Evolutionary conservation across 2,329 filamentous ascomycete species (phyloP).

Genomic region (Aureobasidium pullulans): DNA sequence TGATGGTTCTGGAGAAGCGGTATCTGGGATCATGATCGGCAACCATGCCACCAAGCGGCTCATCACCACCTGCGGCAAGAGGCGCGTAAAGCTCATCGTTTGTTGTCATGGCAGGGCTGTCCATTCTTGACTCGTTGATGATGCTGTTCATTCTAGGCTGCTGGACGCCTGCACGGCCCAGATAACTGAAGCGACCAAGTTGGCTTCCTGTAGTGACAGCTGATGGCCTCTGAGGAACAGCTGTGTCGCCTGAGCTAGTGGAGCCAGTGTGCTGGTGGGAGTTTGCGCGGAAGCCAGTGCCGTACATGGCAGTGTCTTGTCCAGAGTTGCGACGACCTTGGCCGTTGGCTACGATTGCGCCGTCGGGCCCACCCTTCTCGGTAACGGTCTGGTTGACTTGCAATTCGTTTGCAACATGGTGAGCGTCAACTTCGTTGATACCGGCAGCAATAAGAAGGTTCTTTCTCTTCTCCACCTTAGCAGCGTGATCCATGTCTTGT

Average conservation of each 20-base stretch:
- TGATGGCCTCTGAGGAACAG: constrained; percentile 12
- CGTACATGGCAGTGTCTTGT: constrained; percentile 16
- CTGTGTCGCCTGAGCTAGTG: constrained; percentile 14
- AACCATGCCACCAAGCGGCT: constrained; percentile 15
- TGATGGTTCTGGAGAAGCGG: constrained; percentile 17
- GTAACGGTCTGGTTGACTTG: background rate
- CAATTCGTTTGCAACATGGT: constrained; percentile 17
- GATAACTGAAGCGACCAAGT: constrained; percentile 15
- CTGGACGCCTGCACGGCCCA: background rate
- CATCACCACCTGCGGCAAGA: constrained; percentile 9
- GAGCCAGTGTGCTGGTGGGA: constrained; percentile 12
- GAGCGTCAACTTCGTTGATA: constrained; percentile 18
- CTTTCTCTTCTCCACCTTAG: constrained; percentile 17
- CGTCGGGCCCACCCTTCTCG: constrained; percentile 10
- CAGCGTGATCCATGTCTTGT: constrained; percentile 21
- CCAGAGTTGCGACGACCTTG: constrained; percentile 12
- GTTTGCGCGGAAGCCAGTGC: constrained; percentile 16
- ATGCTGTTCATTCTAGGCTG: constrained; percentile 3
- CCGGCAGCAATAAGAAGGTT: constrained; percentile 18
- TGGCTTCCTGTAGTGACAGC: constrained; percentile 16
- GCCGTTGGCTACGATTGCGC: constrained; percentile 15
- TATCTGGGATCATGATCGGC: constrained; percentile 13
- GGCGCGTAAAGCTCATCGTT: constrained; percentile 16
- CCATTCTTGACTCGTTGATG: constrained; percentile 5
- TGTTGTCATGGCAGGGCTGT: constrained; percentile 14